Base-by-base conservation (phyloP, 2,329 filamentous ascomycete genomes). In the Sporothrix pseudoabietina region DNA sequence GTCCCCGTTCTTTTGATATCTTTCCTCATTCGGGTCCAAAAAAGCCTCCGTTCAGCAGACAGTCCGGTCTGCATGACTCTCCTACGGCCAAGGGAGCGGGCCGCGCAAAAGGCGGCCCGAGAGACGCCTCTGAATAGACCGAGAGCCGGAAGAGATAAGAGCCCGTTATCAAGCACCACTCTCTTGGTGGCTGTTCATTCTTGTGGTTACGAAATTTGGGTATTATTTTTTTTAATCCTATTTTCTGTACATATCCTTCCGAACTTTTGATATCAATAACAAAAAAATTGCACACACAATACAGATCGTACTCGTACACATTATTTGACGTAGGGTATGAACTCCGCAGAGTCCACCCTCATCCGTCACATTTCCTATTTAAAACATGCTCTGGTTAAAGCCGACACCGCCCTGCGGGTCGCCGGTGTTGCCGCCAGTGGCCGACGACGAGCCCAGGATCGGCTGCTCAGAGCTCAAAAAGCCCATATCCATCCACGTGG, bases 401-500 rank as follows among this genome's bases (percentile, higher is more conserved):
- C 52, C 72, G 3, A 47, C 35, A 16, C 57, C 32, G 55, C 54
- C 71, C 19, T 44, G 54, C 22, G 55, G 19, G 14, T 57, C 71
- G 14, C 65, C 55, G n/a, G 35, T 69, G 44, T 57, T 61, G 32
- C 32, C 7, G 32, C 61, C 61, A n/a, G 61, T 66, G 61, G 59
- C 59, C 19, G 35, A 44, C 22, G 39, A 66, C 10, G 72, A 66
- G 0, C 71, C 74, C n/a, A 75, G 71, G 14, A 72, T 71, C 16
- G 73, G 74, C 72, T 76, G 75, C 52, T 76, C 75, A 0, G 75
- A 72, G n/a, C 73, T 72, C 22, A 76, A 35, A 26, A 76, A 75
- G 9, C 75, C 74, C 72, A 76, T 75, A 47, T 76, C 75, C 72
- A 76, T 75, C 75, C 75, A 76, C 4, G 75, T 75, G 4, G 74